Conservation (phyloP, 345 rosid species). For the Pugionium dolabratum region DNA sequence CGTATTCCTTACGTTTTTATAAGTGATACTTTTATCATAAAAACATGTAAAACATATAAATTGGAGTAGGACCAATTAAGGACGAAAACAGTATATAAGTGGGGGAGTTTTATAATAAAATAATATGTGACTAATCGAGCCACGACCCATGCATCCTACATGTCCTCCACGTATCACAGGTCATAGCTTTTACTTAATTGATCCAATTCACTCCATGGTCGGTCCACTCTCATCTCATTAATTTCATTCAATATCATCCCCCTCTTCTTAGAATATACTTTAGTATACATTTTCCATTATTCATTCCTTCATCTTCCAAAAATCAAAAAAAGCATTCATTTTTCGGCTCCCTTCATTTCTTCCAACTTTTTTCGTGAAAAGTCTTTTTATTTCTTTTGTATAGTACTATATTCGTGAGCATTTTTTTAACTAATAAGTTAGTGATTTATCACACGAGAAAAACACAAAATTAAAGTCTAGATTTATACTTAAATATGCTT, state of each 20-base stretch:
- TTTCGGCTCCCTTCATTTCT: no score
- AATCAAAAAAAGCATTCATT: not conserved
- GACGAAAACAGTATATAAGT: slow-evolving; percentile 23
- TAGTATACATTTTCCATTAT: not conserved
- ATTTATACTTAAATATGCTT: no score
- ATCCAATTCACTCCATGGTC: slow-evolving; percentile 9
- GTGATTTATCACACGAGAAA: no score
- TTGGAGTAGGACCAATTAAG: slow-evolving; percentile 6
- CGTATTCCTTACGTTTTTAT: no score
- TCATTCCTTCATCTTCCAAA: slow-evolving; percentile 1
- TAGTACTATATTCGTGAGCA: no score
- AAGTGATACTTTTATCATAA: no score
- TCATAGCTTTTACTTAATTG: slow-evolving; percentile 19
- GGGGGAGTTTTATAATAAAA: not conserved
- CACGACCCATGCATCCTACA: slow-evolving; percentile 34
- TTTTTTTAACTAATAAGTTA: no score
- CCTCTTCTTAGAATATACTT: not conserved
- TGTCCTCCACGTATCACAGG: slow-evolving; percentile 29
- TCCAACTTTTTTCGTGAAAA: no score
- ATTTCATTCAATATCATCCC: slow-evolving; percentile 17
- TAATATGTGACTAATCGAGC: slow-evolving; percentile 21
- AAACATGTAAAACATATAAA: no score
- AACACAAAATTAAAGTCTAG: no score
- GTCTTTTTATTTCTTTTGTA: no score
- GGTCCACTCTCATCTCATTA: slow-evolving; percentile 30